Base-by-base conservation (phyloP, 768 basidiomycete genomes). In the Crucibulum laeve region DNA sequence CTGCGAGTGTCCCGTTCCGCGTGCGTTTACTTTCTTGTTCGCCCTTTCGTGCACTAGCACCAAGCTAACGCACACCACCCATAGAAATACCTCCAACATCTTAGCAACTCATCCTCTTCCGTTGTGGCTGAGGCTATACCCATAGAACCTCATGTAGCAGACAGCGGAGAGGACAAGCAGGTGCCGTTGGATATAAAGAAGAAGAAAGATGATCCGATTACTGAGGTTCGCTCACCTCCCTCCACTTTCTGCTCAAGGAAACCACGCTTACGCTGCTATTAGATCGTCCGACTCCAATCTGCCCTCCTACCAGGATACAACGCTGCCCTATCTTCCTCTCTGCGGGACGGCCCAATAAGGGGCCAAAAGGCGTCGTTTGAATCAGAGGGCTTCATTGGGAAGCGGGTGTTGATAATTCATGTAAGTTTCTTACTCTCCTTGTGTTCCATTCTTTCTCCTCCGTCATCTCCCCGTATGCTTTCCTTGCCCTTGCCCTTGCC, bases 321-420 rank as follows among this genome's bases (percentile, higher is more conserved):
- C 35, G 18, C 35, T 7, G 35, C 35, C 7, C 10, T 36, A 18
- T 36, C 35, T 17, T 36, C 35, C 17, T 36, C 35, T 17, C 35
- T 36, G 10, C 8, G 35, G 18, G 35, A 36, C 7, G 35, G 35
- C 18, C 35, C 35, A 11, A 67, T 88, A 22, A 78, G 85, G 28
- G 83, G 84, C 4, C 75, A 81, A 43, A 61, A 60, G 1, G 58
- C 71, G 1, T 66, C 79, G 3, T 87, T 87, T 51, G 58, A 69
- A 21, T 68, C 74, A 0, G 64, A 71, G 13, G 75, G 69, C 2
- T 71, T 78, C 43, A 65, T 65, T 3, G 63, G 66, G 15, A 71
- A 74, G 38, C 62, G 69, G 19, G 76, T 84, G 4, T 64, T 87
- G 26, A 59, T 87, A n/a, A 65, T 88, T 23, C 85, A 87, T 59